Percentiles rank a stretch among this genome's conserved stretches.
Evolutionary conservation across 179 eudicot genomes (phyloP).

Genomic region (Drosera spatulata): DNA sequence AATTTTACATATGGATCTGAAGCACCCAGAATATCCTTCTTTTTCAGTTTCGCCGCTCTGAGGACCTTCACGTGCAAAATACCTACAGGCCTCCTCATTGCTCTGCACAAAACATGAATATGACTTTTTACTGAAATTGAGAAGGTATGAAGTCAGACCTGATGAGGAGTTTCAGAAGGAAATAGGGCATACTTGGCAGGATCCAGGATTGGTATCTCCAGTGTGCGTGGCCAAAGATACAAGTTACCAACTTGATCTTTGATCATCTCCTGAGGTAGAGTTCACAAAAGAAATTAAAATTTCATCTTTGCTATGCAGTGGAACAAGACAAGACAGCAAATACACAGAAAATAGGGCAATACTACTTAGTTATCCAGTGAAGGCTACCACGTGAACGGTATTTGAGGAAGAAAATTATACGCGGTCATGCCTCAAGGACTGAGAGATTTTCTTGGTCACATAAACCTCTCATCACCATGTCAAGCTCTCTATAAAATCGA

Average conservation of each 20-base stretch:
- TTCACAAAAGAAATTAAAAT: background rate
- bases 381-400: too few relatives aligned
- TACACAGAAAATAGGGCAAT: too few relatives aligned
- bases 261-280: conserved; percentile 49
- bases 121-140: background rate
- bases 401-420: too few relatives aligned
- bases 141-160: too few relatives aligned
- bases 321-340: background rate
- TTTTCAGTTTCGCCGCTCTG: conserved; percentile 56
- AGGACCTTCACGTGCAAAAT: conserved; percentile 68
- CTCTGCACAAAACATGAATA: conserved; percentile 31
- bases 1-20: conserved; percentile 79
- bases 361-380: too few relatives aligned
- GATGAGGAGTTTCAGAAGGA: background rate
- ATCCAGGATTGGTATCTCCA: conserved; percentile 69
- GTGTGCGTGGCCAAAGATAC: conserved; percentile 87
- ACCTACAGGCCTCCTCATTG: conserved; percentile 63
- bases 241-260: conserved; percentile 82
- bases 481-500: too few relatives aligned
- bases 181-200: conserved; percentile 46
- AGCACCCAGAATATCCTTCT: conserved; percentile 77
- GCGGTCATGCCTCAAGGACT: too few relatives aligned
- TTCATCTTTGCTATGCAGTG: background rate
- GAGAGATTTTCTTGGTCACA: too few relatives aligned
- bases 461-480: too few relatives aligned